Evolutionary conservation across 129 eudicot genomes (phyloP).

Genomic region (Deinandra increscens): DNA sequence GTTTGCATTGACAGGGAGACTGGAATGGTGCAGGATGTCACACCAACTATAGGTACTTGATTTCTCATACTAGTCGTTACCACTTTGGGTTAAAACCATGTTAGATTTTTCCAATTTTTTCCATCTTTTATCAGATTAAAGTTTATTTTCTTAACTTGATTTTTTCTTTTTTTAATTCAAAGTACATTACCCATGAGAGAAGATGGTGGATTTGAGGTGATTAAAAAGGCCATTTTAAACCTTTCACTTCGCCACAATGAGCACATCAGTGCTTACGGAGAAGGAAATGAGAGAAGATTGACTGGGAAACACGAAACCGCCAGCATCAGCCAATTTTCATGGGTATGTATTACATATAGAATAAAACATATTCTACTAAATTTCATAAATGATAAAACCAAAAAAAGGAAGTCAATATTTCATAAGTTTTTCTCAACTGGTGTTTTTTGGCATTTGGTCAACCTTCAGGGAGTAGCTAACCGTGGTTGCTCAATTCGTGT

Average conservation of each 20-base stretch:
- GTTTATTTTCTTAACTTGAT: background rate
- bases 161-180: constrained; percentile 9
- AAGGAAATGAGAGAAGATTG: constrained; percentile 94
- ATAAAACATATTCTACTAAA: background rate
- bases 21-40: constrained; percentile 99
- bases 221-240: constrained; percentile 88
- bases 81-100: background rate
- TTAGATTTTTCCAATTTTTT: background rate
- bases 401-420: background rate
- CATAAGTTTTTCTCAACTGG: background rate
- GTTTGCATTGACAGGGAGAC: constrained; percentile 68
- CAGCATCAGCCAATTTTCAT: constrained; percentile 75
- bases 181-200: constrained; percentile 93
- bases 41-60: constrained; percentile 83
- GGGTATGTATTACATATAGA: constrained; percentile 48
- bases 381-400: background rate
- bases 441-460: background rate
- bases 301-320: constrained; percentile 99
- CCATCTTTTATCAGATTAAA: too few species aligned
- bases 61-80: background rate
- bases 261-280: constrained; percentile 95
- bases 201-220: constrained; percentile 87
- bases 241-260: constrained; percentile 87
- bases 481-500: constrained; percentile 96
- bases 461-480: constrained; percentile 91